Evolutionary conservation across 169 alveolate genomes (phyloP).

Genomic region (Plasmodium adleri): DNA sequence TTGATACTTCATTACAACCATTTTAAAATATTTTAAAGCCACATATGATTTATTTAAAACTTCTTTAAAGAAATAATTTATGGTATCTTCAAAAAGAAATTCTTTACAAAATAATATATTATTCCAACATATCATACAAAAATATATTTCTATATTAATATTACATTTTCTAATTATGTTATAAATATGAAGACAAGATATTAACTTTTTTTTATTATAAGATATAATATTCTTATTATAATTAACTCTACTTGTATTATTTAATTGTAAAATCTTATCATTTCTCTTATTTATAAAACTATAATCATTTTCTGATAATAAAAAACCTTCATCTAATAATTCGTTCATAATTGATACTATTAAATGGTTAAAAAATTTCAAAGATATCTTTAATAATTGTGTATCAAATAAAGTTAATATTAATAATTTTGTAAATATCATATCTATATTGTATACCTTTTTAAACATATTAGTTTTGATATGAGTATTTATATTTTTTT

Average conservation of each 20-base stretch:
- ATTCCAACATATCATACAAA: slow-evolving; percentile 69
- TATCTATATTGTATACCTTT: slow-evolving; percentile 20
- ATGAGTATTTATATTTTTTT: not conserved
- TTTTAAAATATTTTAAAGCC: slow-evolving; percentile 21
- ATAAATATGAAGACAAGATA: slow-evolving; percentile 15
- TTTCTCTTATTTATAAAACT: not conserved
- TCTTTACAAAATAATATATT: slow-evolving; percentile 66
- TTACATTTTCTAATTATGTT: slow-evolving; percentile 28
- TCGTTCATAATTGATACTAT: slow-evolving; percentile 51
- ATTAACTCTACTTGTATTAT: not conserved
- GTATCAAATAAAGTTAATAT: slow-evolving; percentile 60
- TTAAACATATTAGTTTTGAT: not conserved
- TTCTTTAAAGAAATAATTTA: slow-evolving; percentile 56
- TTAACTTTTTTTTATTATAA: not conserved
- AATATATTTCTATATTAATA: slow-evolving; percentile 37
- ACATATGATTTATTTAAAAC: slow-evolving; percentile 21
- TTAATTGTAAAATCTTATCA: not conserved
- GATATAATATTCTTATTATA: not conserved
- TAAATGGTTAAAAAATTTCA: slow-evolving; percentile 43
- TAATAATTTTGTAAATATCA: slow-evolving; percentile 17
- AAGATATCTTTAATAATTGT: slow-evolving; percentile 36
- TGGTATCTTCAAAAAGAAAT: slow-evolving; percentile 41
- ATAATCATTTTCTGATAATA: slow-evolving; percentile 20
- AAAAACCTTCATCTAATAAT: slow-evolving; percentile 36
- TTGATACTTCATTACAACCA: slow-evolving; percentile 13